Evolutionary conservation across 441 rosid species (phyloP).

Genomic region (Populus trichocarpa): DNA sequence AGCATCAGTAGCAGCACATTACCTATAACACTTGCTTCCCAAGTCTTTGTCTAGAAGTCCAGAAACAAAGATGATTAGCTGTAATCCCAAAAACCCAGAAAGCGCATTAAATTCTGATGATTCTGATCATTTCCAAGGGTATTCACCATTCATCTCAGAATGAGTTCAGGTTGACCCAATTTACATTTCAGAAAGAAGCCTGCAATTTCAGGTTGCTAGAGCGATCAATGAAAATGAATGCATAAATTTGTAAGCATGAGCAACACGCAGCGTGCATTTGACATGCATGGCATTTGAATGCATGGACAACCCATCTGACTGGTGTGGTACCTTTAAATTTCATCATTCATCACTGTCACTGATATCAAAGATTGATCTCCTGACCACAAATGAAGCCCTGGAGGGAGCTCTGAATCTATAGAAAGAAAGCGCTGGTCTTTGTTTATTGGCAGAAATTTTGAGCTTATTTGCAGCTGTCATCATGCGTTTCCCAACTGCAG

Average conservation of each 20-base stretch:
- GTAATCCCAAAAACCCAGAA: background rate
- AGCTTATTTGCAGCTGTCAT: conserved; percentile 44
- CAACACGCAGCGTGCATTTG: background rate
- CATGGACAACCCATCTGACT: too few relatives aligned
- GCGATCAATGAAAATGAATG: background rate
- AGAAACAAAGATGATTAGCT: background rate
- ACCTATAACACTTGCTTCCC: background rate
- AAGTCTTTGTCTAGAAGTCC: background rate
- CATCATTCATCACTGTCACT: conserved; percentile 43
- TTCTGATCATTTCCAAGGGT: background rate
- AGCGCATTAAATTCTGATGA: background rate
- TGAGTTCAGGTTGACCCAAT: background rate
- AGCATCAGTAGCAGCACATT: background rate
- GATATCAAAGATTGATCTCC: conserved; percentile 47
- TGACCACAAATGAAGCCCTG: conserved; percentile 24
- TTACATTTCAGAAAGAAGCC: background rate
- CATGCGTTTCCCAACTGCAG: conserved; percentile 46
- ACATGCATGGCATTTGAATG: background rate
- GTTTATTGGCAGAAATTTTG: conserved; percentile 31
- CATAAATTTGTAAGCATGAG: background rate
- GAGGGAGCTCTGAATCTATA: conserved; percentile 27
- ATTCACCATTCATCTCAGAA: background rate
- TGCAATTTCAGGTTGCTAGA: background rate
- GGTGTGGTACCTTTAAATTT: conserved; percentile 7
- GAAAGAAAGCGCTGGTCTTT: conserved; percentile 27